Percentiles rank a stretch among this genome's conserved stretches.
These are phyloP conservation scores for Populus nigra DNA, from an alignment of 345 rosid genomes.

Conservation along the genomic window DNA sequence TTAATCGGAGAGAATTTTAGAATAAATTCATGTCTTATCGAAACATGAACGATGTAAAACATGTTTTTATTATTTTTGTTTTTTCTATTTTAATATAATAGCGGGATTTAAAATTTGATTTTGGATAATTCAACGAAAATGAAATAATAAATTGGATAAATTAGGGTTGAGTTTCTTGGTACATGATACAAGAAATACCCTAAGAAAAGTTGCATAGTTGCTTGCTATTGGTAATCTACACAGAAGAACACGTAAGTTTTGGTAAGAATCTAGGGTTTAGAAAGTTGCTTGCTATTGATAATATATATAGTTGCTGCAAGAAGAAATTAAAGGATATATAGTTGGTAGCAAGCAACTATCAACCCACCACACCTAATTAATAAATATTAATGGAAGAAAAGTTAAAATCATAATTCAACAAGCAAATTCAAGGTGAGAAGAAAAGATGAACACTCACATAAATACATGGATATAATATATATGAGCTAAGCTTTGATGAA, in stretches of 20 bases:
- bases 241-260: neutral
- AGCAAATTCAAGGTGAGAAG: neutral
- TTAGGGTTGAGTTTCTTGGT: neutral
- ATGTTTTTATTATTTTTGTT: no score
- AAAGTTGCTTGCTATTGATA: neutral
- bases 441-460: neutral
- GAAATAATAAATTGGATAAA: neutral
- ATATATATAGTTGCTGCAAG: neutral
- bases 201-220: no score
- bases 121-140: no score
- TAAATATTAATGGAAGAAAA: neutral
- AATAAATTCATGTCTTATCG: no score
- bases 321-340: no score
- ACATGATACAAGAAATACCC: neutral
- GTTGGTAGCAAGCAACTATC: conserved; percentile 13
- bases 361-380: conserved; percentile 32
- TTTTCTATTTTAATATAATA: no score
- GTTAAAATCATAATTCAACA: neutral
- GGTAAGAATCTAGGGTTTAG: neutral
- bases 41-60: no score
- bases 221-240: neutral
- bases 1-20: no score
- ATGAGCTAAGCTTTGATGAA: conserved; percentile 1
- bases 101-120: no score
- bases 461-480: no score